Base-by-base conservation (phyloP, 345 rosid species). In the Syzygium aqueum region DNA sequence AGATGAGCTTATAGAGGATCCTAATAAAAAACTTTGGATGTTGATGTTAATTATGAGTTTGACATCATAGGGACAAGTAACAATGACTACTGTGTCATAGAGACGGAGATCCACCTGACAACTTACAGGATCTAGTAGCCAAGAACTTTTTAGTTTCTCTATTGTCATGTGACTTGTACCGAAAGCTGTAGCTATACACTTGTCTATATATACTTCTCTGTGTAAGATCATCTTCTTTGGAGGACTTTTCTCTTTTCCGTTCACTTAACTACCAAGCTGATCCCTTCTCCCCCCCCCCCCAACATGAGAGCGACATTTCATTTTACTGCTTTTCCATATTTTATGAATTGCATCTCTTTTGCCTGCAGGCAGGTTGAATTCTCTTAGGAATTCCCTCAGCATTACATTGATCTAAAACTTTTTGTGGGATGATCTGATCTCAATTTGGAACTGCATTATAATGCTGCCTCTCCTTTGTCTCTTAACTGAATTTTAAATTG, bases 1-100 rank as follows among this genome's bases (percentile, higher is more conserved):
- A 95, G 84, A 92, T 97, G 88, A 94, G 94, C 92, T 91, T 89
- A 92, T 96, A 61, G 80, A 67, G 52, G 87, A 50, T 21, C 85
- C 77, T 27, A 51, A 40, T 30, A 53, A 28, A 43, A n/a, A 19
- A 19, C 88, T 27, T 57, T 11, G 84, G 30, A 52, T 80, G n/a
- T 53, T 52, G 88, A 49, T 77, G 21, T 22, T 30, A 15, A 59
- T 23, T 9, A 37, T 10, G 25, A 73, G 82, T 19, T 37, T 19
- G 82, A 10, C 27, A 40, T 40, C 49, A 19, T 37, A 37, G 25
- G 78, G 46, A 27, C 82, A 37, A 19, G 82, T 73, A 43, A 37
- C 49, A 43, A 22, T 37, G 82, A 25, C 49, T 37, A 49, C 80
- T 19, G 80, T 73, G 54, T 83, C 85, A 82, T 49, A 23, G 85